Evolutionary conservation across 2,329 filamentous ascomycete species (phyloP), one percentile per base, ranked within the genome.

Genomic region (Chrysoporthe deuterocubensis): DNA sequence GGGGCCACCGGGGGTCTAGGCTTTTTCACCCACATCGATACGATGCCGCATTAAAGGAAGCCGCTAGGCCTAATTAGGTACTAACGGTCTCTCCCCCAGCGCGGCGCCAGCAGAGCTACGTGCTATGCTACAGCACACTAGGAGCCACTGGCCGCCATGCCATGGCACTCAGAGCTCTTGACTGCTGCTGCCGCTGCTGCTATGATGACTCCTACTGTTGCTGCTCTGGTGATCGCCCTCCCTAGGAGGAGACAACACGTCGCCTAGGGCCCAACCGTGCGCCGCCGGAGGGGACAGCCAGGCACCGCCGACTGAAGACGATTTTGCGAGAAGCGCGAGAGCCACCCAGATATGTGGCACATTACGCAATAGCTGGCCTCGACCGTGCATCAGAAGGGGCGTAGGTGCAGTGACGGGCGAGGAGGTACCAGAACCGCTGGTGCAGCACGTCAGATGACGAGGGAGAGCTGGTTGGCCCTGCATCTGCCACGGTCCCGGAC

Each of bases 1-100:
- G 48, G 61, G 46, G 48, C 18, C 5, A 46, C 59, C 59, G 42
- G 43, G 43, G 59, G 43, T 61, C 59, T 61, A 42, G 59, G 59
- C 59, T 60, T 60, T 40, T 44, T 21, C 18, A 37, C 56, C 56
- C 37, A 18, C 37, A 3, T 58, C 37, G 32, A 37, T 60, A 40
- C 57, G 37, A 40, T 44, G 37, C 57, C 32, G 50, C 50, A 54
- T 32, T 21, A 52, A 26, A 52, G 7, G 14, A 16, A 54, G 4
- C 11, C 6, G 5, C 50, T 54, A 54, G 50, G 6, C 50, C 50
- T 54, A 34, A 54, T 13, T 5, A 13, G 32, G 50, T 54, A 54
- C 50, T 54, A 34, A 54, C 26, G 2, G 21, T 6, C 9, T 40
- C 37, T 9, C 4, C 26, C 26, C 26, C 26, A 26, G 26, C 26